A percentile compares a stretch with the other conserved stretches of the same genome.
These are phyloP conservation scores for Podospora pseudopauciseta DNA, from an alignment of 495 filamentous ascomycete genomes.

Conservation along the genomic window DNA sequence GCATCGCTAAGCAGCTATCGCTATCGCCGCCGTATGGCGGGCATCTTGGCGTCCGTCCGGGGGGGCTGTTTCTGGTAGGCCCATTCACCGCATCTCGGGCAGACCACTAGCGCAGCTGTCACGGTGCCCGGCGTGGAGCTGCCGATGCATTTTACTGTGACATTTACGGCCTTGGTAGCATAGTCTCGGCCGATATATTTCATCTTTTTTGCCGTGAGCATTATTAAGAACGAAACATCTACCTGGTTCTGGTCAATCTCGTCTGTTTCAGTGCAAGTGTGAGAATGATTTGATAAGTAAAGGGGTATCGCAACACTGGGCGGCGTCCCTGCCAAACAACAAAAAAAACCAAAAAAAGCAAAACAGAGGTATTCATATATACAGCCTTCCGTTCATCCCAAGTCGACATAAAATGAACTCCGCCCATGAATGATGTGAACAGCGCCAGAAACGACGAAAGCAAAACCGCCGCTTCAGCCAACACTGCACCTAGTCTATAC, in stretches of 20 bases:
- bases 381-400: slow-evolving; percentile 3
- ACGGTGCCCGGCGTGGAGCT: not conserved
- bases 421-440: not conserved
- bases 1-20: not conserved
- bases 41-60: not conserved
- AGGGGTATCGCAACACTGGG: slow-evolving; percentile 23
- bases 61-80: not conserved
- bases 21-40: not conserved
- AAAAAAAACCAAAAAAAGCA: no score
- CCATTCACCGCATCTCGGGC: not conserved
- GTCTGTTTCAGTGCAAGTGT: not conserved
- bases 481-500: not conserved
- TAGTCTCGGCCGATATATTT: not conserved
- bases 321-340: slow-evolving; percentile 10
- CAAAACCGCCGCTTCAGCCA: not conserved
- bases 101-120: not conserved
- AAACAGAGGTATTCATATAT: slow-evolving; percentile 9
- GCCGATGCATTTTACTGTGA: not conserved
- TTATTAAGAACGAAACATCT: no score
- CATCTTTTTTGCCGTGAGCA: not conserved
- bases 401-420: not conserved
- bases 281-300: slow-evolving; percentile 13
- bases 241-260: no score
- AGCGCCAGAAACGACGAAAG: not conserved
- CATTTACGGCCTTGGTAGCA: not conserved